Percentiles rank a stretch among this genome's conserved stretches.
Conservation (phyloP, 257 asterid genomes). For the Agastache rugosa region DNA sequence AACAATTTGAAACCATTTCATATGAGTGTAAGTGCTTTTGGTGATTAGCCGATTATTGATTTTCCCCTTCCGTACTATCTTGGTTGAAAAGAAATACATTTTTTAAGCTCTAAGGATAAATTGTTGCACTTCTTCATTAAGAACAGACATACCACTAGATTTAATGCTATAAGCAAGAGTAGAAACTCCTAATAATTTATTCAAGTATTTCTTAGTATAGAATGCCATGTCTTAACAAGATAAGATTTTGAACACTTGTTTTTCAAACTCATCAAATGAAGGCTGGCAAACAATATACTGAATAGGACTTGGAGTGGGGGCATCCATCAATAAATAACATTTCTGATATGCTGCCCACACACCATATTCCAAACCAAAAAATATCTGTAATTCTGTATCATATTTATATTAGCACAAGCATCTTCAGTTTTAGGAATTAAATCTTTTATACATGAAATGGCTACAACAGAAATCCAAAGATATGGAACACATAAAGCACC, state of each 20-base stretch:
- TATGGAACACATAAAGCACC: conserved; percentile 1
- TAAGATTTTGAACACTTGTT: background rate
- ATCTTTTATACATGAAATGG: background rate
- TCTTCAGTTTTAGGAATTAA: conserved; percentile 6
- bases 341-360: conserved; percentile 11
- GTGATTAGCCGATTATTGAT: background rate
- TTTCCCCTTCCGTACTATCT: background rate
- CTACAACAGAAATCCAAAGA: background rate
- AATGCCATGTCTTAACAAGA: background rate
- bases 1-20: no score
- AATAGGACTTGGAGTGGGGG: conserved; percentile 9
- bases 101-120: conserved; percentile 2
- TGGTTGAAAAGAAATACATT: background rate
- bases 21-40: no score
- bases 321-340: conserved; percentile 24
- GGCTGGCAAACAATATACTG: background rate
- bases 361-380: conserved; percentile 13
- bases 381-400: background rate
- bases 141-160: background rate
- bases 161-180: background rate
- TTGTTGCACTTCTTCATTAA: background rate
- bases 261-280: background rate
- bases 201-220: background rate
- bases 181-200: background rate
- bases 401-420: background rate